phyloP scores from a whole-genome alignment of 2,329 filamentous ascomycete genomes.

The Pyrenophora tritici-repentis region DNA sequence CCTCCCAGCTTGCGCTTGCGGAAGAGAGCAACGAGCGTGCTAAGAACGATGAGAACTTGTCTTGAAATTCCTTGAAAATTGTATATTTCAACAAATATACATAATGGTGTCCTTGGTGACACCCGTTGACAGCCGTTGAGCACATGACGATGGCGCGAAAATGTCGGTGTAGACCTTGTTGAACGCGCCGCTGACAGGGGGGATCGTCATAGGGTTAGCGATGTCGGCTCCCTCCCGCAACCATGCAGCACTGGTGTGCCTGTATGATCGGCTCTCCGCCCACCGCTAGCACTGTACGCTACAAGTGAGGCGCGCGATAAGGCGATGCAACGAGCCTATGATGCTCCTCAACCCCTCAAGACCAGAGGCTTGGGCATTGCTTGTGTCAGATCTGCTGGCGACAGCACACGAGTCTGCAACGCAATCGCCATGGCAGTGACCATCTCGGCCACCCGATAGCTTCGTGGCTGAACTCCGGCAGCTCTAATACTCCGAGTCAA shows the following conservation, averaged over 20 bases:
- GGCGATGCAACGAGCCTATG: slow-evolving; percentile 6
- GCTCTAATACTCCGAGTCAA: background rate
- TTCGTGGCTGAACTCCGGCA: background rate
- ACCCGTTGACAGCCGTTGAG: background rate
- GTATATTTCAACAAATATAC: no score
- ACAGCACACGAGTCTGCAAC: background rate
- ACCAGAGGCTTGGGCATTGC: background rate
- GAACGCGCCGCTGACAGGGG: slow-evolving; percentile 15
- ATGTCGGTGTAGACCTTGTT: slow-evolving; percentile 27
- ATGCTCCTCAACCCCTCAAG: no score
- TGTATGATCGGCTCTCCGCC: slow-evolving; percentile 28
- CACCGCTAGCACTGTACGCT: slow-evolving; percentile 6
- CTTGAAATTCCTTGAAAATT: background rate
- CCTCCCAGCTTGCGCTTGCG: background rate
- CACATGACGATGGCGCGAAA: slow-evolving; percentile 9
- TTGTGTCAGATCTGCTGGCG: background rate
- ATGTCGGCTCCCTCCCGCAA: slow-evolving; percentile 19
- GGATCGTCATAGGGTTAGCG: slow-evolving; percentile 20
- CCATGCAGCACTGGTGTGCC: slow-evolving; percentile 18
- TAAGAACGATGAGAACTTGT: slow-evolving; percentile 1
- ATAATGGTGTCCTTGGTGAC: no score
- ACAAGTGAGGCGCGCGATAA: slow-evolving; percentile 20
- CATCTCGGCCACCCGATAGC: background rate
- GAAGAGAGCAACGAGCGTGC: background rate
- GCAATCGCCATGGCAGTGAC: background rate